A percentile compares a stretch with the other conserved stretches of the same genome.
phyloP scores from a whole-genome alignment of 192 early-diverging fungal species.

The Podila epigama region DNA sequence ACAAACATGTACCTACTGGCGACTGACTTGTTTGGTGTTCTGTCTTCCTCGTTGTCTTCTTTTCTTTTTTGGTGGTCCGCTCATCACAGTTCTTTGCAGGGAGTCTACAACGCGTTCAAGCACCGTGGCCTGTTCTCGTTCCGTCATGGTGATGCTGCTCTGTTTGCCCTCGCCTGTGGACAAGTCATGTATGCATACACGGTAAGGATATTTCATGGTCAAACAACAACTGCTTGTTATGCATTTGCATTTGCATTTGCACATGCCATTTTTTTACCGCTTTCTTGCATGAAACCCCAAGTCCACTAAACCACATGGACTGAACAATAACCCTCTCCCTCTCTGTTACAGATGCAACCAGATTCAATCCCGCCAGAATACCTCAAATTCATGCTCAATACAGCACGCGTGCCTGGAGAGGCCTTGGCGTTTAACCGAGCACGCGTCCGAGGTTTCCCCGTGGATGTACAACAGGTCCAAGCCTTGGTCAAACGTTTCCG shows the following conservation, averaged over 20 bases:
- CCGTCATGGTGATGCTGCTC: slow-evolving; percentile 61
- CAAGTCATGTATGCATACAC: slow-evolving; percentile 68
- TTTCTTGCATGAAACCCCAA: no score
- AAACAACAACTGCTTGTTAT: not conserved
- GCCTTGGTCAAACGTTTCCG: slow-evolving; percentile 37
- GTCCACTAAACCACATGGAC: not conserved
- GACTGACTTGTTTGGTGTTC: no score
- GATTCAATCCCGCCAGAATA: slow-evolving; percentile 64
- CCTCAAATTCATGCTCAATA: slow-evolving; percentile 67
- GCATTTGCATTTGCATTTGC: no score
- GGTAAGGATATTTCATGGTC: slow-evolving; percentile 44
- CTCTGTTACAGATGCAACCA: slow-evolving; percentile 58
- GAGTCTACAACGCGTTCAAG: slow-evolving; percentile 61
- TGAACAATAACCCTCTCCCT: not conserved
- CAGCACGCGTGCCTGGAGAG: slow-evolving; percentile 64
- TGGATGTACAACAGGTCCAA: slow-evolving; percentile 47
- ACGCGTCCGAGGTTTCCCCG: slow-evolving; percentile 53
- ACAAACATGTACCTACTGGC: no score
- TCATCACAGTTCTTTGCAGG: slow-evolving; percentile 48
- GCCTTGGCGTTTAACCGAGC: slow-evolving; percentile 64
- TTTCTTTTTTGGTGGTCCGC: no score
- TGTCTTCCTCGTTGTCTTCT: no score
- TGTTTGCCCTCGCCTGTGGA: slow-evolving; percentile 60
- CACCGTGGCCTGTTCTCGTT: slow-evolving; percentile 60
- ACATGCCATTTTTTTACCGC: no score